Conservation (phyloP, 108 stramenopile genomes). For the Pseudonitzschia pungens region DNA sequence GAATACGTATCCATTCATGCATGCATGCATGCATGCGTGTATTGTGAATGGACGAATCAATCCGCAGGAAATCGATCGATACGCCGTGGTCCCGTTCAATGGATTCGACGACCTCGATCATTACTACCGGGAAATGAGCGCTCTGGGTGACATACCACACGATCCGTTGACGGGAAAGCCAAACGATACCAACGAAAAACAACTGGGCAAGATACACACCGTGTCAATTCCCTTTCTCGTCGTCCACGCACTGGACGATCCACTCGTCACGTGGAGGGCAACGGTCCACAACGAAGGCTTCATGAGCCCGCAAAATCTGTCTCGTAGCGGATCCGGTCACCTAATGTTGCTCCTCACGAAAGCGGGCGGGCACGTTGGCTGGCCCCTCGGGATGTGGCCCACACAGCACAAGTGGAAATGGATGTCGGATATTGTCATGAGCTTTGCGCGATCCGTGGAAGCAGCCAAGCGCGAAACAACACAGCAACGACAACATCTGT, state of each 20-base stretch:
- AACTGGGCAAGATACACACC: constrained; percentile 54
- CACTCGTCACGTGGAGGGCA: constrained; percentile 72
- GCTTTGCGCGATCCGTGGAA: constrained; percentile 61
- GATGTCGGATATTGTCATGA: constrained; percentile 68
- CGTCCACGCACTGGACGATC: constrained; percentile 80
- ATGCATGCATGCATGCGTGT: no score
- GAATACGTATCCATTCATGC: no score
- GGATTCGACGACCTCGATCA: constrained; percentile 67
- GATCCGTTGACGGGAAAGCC: constrained; percentile 16
- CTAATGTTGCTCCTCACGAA: constrained; percentile 73
- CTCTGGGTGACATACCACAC: constrained; percentile 70
- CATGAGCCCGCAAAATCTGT: constrained; percentile 54
- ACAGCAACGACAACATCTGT: no score
- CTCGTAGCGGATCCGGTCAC: constrained; percentile 62
- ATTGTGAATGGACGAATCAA: no score
- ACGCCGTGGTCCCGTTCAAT: constrained; percentile 78
- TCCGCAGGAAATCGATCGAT: constrained; percentile 57
- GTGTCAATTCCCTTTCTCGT: constrained; percentile 69
- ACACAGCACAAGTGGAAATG: constrained; percentile 60
- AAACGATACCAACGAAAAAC: background rate
- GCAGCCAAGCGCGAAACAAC: no score
- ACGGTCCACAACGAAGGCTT: constrained; percentile 51
- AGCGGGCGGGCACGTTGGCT: constrained; percentile 82
- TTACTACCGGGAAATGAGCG: constrained; percentile 82
- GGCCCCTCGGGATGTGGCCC: constrained; percentile 71